phyloP scores from a whole-genome alignment of 2,329 filamentous ascomycete species.

The Pseudogymnoascus sp. region DNA sequence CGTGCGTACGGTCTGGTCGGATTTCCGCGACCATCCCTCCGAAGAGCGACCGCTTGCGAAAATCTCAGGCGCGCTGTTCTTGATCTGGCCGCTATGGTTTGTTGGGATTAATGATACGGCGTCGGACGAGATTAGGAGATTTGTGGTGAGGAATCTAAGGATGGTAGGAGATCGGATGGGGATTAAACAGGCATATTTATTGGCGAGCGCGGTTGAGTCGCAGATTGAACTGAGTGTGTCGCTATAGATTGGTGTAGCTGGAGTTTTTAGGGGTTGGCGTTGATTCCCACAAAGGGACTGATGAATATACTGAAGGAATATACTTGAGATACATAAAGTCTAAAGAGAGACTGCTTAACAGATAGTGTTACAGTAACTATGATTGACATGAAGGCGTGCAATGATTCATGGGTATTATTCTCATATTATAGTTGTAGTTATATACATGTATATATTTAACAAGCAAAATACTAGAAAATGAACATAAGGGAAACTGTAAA shows the following conservation, averaged over 20 bases:
- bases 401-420: background rate
- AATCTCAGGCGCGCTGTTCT: constrained; percentile 19
- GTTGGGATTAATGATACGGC: constrained; percentile 17
- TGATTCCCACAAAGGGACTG: background rate
- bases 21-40: background rate
- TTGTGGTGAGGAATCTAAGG: constrained; percentile 18
- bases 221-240: background rate
- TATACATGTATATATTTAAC: no score
- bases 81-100: constrained; percentile 25
- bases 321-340: background rate
- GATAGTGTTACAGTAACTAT: background rate
- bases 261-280: background rate
- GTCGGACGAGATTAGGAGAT: constrained; percentile 13
- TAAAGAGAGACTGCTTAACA: background rate
- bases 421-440: background rate
- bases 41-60: background rate
- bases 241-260: background rate
- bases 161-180: constrained; percentile 18
- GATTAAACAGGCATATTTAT: constrained; percentile 19
- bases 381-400: background rate
- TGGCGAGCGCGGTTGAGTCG: constrained; percentile 15
- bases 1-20: background rate
- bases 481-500: background rate
- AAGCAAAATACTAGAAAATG: background rate
- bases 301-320: background rate